These are phyloP conservation scores for Xylaria hypoxylon DNA, from an alignment of 2,329 filamentous ascomycete genomes.

Conservation along the genomic window DNA sequence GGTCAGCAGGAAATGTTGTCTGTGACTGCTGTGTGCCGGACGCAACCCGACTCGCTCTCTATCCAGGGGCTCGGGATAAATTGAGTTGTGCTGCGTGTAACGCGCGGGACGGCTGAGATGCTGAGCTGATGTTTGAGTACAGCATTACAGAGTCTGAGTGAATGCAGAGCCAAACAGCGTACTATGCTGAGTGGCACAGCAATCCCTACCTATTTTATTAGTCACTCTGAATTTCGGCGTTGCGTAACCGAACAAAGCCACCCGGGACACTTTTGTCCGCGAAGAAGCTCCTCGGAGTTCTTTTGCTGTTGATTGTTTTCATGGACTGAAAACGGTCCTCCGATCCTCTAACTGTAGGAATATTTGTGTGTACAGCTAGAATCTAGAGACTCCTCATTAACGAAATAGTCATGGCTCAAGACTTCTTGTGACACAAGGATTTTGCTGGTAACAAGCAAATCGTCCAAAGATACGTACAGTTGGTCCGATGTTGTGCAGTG, in stretches of 20 bases:
- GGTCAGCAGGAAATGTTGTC: slow-evolving; percentile 5
- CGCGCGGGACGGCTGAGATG: slow-evolving; percentile 12
- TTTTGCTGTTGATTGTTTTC: background rate
- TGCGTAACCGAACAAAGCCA: slow-evolving; percentile 14
- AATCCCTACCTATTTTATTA: slow-evolving; percentile 11
- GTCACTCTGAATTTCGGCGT: background rate
- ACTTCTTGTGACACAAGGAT: slow-evolving; percentile 2
- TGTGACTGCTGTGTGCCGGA: slow-evolving; percentile 31
- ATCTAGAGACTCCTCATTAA: background rate
- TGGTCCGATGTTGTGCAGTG: slow-evolving; percentile 14
- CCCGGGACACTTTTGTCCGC: slow-evolving; percentile 1
- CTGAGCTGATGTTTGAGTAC: slow-evolving; percentile 18
- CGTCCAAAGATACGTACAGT: slow-evolving; percentile 5
- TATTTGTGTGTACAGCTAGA: background rate
- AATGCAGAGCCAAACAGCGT: slow-evolving; percentile 6
- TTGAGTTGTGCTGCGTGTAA: slow-evolving; percentile 13
- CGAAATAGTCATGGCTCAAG: background rate
- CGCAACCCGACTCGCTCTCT: slow-evolving; percentile 41
- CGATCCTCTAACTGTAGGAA: background rate
- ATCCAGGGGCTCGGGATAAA: slow-evolving; percentile 39
- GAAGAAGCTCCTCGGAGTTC: background rate
- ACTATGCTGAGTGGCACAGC: slow-evolving; percentile 1
- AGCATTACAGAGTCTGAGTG: slow-evolving; percentile 12
- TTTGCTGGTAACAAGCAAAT: slow-evolving; percentile 12
- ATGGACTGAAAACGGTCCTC: background rate